Percentiles rank a stretch among this genome's conserved stretches.
Conservation (phyloP, 768 basidiomycete species). For the Lentinula sp. region DNA sequence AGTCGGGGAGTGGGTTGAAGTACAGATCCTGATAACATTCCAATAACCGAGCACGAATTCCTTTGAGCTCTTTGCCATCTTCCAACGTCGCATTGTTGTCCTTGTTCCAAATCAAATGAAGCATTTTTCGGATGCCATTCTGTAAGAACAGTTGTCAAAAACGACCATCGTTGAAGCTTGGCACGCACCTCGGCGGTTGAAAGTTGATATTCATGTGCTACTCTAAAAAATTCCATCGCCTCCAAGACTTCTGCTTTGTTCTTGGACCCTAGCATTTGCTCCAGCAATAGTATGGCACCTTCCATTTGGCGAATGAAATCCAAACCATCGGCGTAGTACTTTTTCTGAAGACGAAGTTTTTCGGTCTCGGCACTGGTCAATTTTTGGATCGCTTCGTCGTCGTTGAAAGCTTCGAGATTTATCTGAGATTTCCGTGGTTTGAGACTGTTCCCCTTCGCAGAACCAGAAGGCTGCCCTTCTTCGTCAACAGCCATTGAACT, state of each 20-base stretch:
- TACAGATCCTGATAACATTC: conserved; percentile 87
- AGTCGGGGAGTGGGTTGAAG: conserved; percentile 74
- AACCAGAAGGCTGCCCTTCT: conserved; percentile 20
- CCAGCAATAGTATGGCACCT: conserved; percentile 62
- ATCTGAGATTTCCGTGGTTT: conserved; percentile 64
- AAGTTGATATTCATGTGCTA: conserved; percentile 77
- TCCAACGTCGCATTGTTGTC: conserved; percentile 78
- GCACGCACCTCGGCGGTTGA: conserved; percentile 61
- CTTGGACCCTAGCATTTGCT: conserved; percentile 78
- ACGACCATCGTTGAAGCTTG: not conserved
- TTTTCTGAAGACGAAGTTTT: conserved; percentile 67
- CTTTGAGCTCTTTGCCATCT: conserved; percentile 71
- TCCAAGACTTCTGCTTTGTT: conserved; percentile 81
- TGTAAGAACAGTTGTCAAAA: conserved; percentile 19
- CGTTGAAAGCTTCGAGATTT: conserved; percentile 65
- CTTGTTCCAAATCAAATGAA: conserved; percentile 96
- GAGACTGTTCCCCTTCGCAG: conserved; percentile 30
- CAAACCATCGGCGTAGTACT: conserved; percentile 83
- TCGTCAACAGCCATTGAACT: conserved; percentile 33
- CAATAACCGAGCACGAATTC: conserved; percentile 78
- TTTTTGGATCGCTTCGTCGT: conserved; percentile 65
- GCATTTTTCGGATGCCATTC: conserved; percentile 91
- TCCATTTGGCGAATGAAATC: conserved; percentile 65
- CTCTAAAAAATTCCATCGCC: conserved; percentile 85
- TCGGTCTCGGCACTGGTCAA: conserved; percentile 62